These are phyloP conservation scores for Agrocybe praecox DNA, from an alignment of 768 basidiomycete genomes.

Conservation along the genomic window DNA sequence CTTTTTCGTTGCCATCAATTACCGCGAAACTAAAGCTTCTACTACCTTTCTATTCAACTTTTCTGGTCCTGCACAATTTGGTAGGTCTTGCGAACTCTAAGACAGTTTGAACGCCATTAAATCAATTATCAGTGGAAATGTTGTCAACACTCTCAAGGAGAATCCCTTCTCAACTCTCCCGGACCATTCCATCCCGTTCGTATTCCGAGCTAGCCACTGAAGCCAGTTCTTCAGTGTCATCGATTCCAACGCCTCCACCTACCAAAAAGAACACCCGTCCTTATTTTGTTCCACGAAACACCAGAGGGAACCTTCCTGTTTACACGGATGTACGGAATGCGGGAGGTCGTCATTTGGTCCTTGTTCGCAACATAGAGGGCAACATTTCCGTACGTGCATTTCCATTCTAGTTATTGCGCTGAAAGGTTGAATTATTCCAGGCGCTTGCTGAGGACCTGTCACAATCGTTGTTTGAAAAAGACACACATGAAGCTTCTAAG, in stretches of 20 bases:
- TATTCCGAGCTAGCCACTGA: slow-evolving; percentile 18
- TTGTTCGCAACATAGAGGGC: slow-evolving; percentile 73
- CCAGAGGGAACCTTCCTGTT: slow-evolving; percentile 69
- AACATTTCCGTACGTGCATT: slow-evolving; percentile 49
- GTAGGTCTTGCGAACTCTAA: neutral
- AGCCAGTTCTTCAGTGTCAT: slow-evolving; percentile 13
- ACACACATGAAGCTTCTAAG: slow-evolving; percentile 47
- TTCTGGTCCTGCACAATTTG: neutral
- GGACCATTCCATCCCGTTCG: slow-evolving; percentile 16
- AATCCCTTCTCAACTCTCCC: slow-evolving; percentile 13
- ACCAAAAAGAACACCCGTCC: slow-evolving; percentile 19
- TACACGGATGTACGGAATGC: slow-evolving; percentile 75
- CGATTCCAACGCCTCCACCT: slow-evolving; percentile 7
- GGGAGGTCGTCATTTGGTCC: slow-evolving; percentile 57
- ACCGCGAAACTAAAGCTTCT: neutral
- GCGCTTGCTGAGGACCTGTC: slow-evolving; percentile 60
- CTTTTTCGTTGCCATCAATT: neutral
- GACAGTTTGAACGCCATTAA: too few relatives aligned
- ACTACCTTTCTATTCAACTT: neutral
- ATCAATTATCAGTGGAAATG: neutral
- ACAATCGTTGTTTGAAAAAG: slow-evolving; percentile 48
- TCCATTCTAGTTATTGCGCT: neutral
- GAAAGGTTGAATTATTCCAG: slow-evolving; percentile 32
- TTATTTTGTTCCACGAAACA: slow-evolving; percentile 71
- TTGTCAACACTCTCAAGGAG: neutral